Percentiles rank a stretch among this genome's conserved stretches.
Conservation (phyloP, 2,329 filamentous ascomycete species). For the Cyclaneusma minus region DNA sequence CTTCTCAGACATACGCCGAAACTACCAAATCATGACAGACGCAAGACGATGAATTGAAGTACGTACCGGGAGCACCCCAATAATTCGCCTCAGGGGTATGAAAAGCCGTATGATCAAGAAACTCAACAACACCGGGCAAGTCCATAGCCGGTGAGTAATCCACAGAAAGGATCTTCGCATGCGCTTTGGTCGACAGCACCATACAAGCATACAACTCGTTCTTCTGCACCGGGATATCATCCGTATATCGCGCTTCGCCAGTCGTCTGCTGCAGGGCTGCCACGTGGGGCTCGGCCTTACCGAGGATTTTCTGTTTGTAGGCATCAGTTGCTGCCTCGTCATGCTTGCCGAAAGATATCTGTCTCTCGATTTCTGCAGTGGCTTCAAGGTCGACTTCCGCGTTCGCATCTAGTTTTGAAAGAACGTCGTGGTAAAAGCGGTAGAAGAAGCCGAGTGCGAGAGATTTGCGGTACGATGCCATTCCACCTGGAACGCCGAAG, state of each 20-base stretch:
- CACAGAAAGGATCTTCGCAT: constrained; percentile 68
- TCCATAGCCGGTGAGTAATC: constrained; percentile 64
- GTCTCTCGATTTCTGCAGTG: constrained; percentile 70
- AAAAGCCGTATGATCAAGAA: constrained; percentile 70
- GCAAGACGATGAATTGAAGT: too few relatives aligned
- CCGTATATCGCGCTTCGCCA: constrained; percentile 90
- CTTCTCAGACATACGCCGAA: too few relatives aligned
- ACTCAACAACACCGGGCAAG: constrained; percentile 65
- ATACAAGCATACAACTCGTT: constrained; percentile 84
- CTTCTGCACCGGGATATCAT: constrained; percentile 75
- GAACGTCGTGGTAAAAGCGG: constrained; percentile 83
- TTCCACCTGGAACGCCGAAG: constrained; percentile 88
- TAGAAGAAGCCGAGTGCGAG: constrained; percentile 92
- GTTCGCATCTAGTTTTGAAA: constrained; percentile 44
- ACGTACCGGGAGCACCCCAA: constrained; percentile 67
- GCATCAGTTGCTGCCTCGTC: constrained; percentile 60
- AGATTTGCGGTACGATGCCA: constrained; percentile 91
- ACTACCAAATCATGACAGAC: too few relatives aligned
- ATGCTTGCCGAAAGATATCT: constrained; percentile 65
- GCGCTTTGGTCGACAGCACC: constrained; percentile 75
- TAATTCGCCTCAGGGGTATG: constrained; percentile 76
- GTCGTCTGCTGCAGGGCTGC: constrained; percentile 88
- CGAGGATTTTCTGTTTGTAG: constrained; percentile 71
- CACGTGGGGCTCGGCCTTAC: constrained; percentile 74
- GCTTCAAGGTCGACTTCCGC: constrained; percentile 54